Conservation (phyloP, 306 rosid genomes). For the cucumber (Cucumis sativus) region DNA sequence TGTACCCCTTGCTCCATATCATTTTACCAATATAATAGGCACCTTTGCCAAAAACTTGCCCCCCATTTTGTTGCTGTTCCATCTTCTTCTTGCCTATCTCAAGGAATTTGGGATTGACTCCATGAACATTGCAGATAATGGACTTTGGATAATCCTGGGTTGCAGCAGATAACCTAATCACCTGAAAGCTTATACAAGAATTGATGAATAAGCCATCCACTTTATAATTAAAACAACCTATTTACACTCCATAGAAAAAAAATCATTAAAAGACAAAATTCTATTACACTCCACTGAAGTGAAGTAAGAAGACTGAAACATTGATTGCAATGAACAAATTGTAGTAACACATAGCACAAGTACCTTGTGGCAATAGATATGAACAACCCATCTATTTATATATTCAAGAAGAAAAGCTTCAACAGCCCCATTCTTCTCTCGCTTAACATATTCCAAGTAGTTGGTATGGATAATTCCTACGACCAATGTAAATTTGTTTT, state of each 20-base stretch:
- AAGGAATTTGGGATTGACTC: conserved; percentile 92
- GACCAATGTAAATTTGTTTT: conserved; percentile 63
- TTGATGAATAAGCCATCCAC: conserved; percentile 9
- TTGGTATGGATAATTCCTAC: conserved; percentile 88
- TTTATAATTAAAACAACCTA: too few species aligned
- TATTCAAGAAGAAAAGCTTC: conserved; percentile 62
- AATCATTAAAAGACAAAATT: too few species aligned
- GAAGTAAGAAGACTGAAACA: neutral
- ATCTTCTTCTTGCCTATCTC: conserved; percentile 63
- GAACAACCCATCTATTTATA: conserved; percentile 76
- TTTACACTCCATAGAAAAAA: too few species aligned
- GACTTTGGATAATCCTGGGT: conserved; percentile 81
- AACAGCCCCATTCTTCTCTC: conserved; percentile 78
- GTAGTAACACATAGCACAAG: neutral
- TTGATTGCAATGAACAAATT: neutral
- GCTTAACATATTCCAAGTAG: conserved; percentile 89
- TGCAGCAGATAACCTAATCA: conserved; percentile 88
- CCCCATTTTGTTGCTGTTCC: conserved; percentile 53
- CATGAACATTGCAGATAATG: conserved; percentile 81
- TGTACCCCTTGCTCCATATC: conserved; percentile 96
- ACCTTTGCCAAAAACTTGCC: conserved; percentile 52
- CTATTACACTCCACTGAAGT: too few species aligned
- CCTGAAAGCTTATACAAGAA: conserved; percentile 36
- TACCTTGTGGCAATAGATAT: conserved; percentile 92
- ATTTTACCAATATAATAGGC: conserved; percentile 94